Evolutionary conservation across 345 rosid species (phyloP).

Genomic region (Cardiospermum halicacabum): DNA sequence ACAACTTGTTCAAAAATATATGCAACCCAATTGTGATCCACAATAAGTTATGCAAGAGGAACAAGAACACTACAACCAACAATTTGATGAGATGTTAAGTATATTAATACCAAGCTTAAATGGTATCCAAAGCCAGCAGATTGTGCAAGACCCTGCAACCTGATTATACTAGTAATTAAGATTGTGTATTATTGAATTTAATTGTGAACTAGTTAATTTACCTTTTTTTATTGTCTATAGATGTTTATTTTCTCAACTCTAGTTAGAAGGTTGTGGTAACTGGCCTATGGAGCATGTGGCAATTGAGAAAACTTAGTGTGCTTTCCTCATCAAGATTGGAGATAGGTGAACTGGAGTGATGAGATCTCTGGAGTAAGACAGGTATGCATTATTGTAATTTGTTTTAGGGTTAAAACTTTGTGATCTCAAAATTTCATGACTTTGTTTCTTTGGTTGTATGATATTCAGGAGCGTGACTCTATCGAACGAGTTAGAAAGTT

Average conservation of each 20-base stretch:
- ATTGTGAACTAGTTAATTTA: background rate
- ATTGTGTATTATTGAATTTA: too few species aligned
- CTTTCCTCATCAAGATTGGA: slow-evolving; percentile 85
- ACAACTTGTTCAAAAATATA: too few species aligned
- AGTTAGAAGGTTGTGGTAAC: slow-evolving; percentile 97
- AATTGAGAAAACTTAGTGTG: slow-evolving; percentile 81
- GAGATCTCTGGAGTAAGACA: slow-evolving; percentile 93
- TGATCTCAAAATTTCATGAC: background rate
- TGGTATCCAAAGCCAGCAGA: too few species aligned
- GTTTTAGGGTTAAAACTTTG: slow-evolving; percentile 1
- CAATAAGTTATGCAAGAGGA: too few species aligned
- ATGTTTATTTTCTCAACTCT: slow-evolving; percentile 20
- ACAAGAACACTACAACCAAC: too few species aligned
- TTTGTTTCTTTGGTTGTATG: slow-evolving; percentile 3
- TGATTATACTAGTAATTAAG: too few species aligned
- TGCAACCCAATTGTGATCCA: too few species aligned
- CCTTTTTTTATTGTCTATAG: slow-evolving; percentile 12
- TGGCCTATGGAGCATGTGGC: slow-evolving; percentile 91
- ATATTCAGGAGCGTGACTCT: slow-evolving; percentile 86
- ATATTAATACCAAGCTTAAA: too few species aligned
- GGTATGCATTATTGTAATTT: slow-evolving; percentile 33
- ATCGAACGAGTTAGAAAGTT: slow-evolving; percentile 83
- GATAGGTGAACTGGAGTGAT: slow-evolving; percentile 78
- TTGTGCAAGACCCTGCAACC: too few species aligned
- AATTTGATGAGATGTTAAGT: too few species aligned